Conservation (phyloP, 2,329 filamentous ascomycete species). For the Cladosporium sp. region DNA sequence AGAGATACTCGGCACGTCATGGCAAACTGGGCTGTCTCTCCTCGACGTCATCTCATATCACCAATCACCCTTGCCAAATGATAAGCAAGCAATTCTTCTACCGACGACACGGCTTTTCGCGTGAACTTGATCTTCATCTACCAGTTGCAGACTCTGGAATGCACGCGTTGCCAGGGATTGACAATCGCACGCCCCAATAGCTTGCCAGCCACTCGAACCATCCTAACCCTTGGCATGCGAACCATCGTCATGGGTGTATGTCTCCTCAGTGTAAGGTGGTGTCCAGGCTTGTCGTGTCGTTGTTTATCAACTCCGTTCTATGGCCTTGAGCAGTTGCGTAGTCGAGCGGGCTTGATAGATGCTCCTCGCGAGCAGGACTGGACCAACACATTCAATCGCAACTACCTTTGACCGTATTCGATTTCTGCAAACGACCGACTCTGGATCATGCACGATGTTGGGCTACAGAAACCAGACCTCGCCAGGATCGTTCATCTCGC, state of each 20-base stretch:
- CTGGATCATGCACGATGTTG: neutral
- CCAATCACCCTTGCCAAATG: neutral
- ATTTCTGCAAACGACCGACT: neutral
- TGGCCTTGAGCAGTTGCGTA: neutral
- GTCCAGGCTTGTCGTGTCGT: constrained; percentile 1
- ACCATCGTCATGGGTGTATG: neutral
- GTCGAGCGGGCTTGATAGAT: too few relatives aligned
- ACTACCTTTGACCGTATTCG: neutral
- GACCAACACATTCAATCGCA: neutral
- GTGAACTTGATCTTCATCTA: neutral
- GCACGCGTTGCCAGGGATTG: constrained; percentile 2
- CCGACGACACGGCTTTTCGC: neutral
- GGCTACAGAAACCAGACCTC: neutral
- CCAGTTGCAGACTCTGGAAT: constrained; percentile 1
- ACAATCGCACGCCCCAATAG: neutral
- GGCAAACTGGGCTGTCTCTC: neutral
- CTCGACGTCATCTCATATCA: neutral
- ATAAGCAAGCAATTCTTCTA: neutral
- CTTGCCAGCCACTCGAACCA: neutral
- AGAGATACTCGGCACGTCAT: neutral
- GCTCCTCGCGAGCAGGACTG: neutral
- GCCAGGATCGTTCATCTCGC: neutral
- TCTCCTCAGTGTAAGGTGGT: neutral
- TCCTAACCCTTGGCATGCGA: neutral
- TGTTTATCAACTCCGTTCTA: neutral